Evolutionary conservation across 2,329 filamentous ascomycete genomes (phyloP).

Genomic region (Cercospora berteroae): DNA sequence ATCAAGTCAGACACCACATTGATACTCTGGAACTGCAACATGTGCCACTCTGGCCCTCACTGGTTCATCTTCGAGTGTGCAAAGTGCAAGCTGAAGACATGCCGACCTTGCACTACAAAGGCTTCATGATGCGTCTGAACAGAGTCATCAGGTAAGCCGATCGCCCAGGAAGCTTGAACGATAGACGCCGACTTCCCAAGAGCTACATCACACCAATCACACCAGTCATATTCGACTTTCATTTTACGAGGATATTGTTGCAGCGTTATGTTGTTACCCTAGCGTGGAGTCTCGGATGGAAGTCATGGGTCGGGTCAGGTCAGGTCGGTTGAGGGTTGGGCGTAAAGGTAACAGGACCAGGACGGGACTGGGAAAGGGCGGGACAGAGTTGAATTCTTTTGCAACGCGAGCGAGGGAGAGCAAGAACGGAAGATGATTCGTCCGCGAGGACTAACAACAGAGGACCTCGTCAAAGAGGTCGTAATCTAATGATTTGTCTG

Average conservation of each 20-base stretch:
- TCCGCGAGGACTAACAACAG: slow-evolving; percentile 27
- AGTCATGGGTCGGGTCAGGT: background rate
- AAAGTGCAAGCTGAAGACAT: slow-evolving; percentile 53
- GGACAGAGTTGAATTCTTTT: slow-evolving; percentile 1
- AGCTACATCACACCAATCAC: background rate
- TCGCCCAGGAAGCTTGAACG: background rate
- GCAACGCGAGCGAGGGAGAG: background rate
- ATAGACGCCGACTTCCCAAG: background rate
- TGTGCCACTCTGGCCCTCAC: slow-evolving; percentile 52
- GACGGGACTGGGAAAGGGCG: slow-evolving; percentile 2
- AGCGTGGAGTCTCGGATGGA: slow-evolving; percentile 31
- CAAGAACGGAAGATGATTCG: slow-evolving; percentile 19
- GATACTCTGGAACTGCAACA: slow-evolving; percentile 53
- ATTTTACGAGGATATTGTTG: slow-evolving; percentile 25
- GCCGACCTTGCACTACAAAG: slow-evolving; percentile 48
- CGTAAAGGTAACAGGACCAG: slow-evolving; percentile 13
- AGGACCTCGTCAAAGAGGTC: slow-evolving; percentile 1
- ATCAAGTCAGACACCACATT: slow-evolving; percentile 54
- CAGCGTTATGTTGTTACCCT: slow-evolving; percentile 31
- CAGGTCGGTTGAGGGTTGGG: background rate
- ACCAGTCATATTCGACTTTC: slow-evolving; percentile 9
- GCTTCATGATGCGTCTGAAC: slow-evolving; percentile 33
- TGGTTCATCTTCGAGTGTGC: slow-evolving; percentile 53
- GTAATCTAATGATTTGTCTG: slow-evolving; percentile 17
- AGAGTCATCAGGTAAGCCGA: background rate